phyloP scores from a whole-genome alignment of 2,329 filamentous ascomycete species.

The Aspergillus unguis region DNA sequence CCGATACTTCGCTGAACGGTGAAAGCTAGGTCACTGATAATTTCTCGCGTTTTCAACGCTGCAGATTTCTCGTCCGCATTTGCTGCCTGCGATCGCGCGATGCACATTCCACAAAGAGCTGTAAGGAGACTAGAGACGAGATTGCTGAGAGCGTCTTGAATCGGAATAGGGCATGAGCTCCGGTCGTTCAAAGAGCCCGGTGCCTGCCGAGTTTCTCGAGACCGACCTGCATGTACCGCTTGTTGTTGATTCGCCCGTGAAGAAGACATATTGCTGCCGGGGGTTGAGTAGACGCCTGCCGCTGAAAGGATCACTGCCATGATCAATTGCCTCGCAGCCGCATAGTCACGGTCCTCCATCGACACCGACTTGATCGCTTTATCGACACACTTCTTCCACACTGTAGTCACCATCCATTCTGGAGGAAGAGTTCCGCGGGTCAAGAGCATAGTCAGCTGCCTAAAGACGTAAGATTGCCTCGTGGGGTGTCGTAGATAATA shows the following conservation, averaged over 20 bases:
- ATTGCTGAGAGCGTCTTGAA: conserved; percentile 38
- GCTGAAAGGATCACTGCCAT: conserved; percentile 34
- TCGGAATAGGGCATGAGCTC: conserved; percentile 29
- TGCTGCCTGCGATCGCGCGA: conserved; percentile 28
- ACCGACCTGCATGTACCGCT: background rate
- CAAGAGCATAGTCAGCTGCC: conserved; percentile 36
- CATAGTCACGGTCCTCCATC: conserved; percentile 31
- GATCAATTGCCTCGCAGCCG: conserved; percentile 30
- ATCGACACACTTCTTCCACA: conserved; percentile 36
- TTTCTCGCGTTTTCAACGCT: conserved; percentile 25
- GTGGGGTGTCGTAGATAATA: conserved; percentile 25
- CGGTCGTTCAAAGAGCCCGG: conserved; percentile 4
- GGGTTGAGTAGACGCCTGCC: conserved; percentile 15
- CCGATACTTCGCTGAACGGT: conserved; percentile 25
- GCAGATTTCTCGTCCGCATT: conserved; percentile 11
- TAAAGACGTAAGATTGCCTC: conserved; percentile 30
- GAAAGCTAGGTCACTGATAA: conserved; percentile 24
- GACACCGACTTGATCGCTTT: conserved; percentile 38
- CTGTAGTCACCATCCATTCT: conserved; percentile 41
- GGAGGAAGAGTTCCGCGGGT: conserved; percentile 30
- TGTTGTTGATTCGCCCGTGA: background rate
- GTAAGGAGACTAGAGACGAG: conserved; percentile 34
- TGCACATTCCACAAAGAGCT: conserved; percentile 38
- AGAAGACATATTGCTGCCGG: background rate
- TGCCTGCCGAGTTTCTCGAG: conserved; percentile 21